phyloP scores from a whole-genome alignment of 768 basidiomycete genomes.

The Tephrocybe sp. region DNA sequence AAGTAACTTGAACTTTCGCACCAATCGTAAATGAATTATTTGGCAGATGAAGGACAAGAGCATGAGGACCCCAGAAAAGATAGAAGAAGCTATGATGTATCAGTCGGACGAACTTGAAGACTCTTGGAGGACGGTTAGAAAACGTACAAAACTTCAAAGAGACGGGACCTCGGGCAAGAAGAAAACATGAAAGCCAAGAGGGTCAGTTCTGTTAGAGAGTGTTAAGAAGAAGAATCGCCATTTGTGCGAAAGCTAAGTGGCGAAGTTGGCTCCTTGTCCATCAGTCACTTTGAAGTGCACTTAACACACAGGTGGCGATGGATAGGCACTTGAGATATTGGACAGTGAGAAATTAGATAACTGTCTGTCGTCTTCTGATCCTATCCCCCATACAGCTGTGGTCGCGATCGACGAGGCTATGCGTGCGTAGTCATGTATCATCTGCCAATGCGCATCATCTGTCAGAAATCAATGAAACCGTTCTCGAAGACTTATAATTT shows the following conservation, averaged over 20 bases:
- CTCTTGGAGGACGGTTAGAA: not conserved
- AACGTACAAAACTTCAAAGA: not conserved
- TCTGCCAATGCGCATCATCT: not conserved
- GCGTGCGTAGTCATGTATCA: not conserved
- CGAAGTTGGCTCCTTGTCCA: not conserved
- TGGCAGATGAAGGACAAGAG: not conserved
- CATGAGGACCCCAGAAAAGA: slow-evolving; percentile 1
- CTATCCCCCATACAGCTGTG: not conserved
- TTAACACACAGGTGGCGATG: not conserved
- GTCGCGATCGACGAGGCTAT: not conserved
- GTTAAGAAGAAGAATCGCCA: not conserved
- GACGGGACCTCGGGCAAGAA: slow-evolving; percentile 1
- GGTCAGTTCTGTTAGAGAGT: not conserved
- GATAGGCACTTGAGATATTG: not conserved
- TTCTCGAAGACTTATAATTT: too few relatives aligned
- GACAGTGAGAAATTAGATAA: not conserved
- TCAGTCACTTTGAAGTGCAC: slow-evolving; percentile 1
- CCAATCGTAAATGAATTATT: not conserved
- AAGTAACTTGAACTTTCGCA: not conserved
- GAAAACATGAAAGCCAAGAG: not conserved
- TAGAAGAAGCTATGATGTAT: not conserved
- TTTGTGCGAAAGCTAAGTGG: not conserved
- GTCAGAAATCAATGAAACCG: not conserved
- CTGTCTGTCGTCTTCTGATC: not conserved
- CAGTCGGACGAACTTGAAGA: not conserved